phyloP scores from a whole-genome alignment of 257 asterid species.

The Ligustrum vulgare region DNA sequence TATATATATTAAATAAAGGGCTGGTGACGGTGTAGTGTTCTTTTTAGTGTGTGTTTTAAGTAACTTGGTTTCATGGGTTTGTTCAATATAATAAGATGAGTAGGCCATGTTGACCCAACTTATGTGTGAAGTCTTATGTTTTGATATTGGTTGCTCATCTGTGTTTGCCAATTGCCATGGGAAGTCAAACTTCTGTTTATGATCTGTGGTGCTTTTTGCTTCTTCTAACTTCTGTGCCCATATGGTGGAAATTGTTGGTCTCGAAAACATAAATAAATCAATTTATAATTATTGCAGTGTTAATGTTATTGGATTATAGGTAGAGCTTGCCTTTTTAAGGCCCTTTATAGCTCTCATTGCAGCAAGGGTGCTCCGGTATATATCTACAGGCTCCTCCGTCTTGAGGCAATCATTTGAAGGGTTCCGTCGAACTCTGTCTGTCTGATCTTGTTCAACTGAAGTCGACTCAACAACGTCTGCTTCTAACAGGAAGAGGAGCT shows the following conservation, averaged over 20 bases:
- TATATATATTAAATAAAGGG: conserved; percentile 20
- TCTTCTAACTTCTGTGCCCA: no score
- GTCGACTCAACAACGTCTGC: conserved; percentile 74
- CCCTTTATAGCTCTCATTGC: conserved; percentile 75
- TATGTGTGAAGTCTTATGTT: neutral
- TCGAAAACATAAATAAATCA: no score
- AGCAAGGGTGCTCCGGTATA: conserved; percentile 73
- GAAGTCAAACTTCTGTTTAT: no score
- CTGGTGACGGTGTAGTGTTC: neutral
- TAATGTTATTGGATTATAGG: no score
- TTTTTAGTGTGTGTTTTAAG: conserved; percentile 8
- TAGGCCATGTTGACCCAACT: neutral
- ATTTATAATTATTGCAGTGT: no score
- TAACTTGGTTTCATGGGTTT: neutral
- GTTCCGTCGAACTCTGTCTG: conserved; percentile 19
- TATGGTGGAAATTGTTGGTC: neutral
- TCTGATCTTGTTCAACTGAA: conserved; percentile 28
- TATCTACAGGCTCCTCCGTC: conserved; percentile 56
- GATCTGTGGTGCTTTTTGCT: no score
- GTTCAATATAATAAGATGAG: neutral
- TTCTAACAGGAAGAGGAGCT: conserved; percentile 66
- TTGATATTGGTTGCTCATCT: no score
- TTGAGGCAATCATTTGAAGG: conserved; percentile 30
- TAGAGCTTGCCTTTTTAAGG: conserved; percentile 71
- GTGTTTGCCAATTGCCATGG: no score